Evolutionary conservation across 2,329 filamentous ascomycete species (phyloP).

Genomic region (Cyclaneusma minus): DNA sequence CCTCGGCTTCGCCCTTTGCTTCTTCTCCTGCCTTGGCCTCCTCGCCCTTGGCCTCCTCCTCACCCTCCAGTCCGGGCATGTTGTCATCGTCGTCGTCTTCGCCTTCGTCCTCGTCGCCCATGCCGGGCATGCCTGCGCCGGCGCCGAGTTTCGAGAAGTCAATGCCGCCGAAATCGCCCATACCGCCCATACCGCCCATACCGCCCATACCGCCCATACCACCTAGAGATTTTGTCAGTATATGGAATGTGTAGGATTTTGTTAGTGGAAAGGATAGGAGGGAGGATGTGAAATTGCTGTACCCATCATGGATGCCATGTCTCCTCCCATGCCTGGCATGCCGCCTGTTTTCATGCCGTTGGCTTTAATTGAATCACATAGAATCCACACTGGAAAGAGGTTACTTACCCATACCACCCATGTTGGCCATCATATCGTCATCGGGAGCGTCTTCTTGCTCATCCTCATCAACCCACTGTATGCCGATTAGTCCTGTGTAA

Average conservation of each 20-base stretch:
- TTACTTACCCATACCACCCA: constrained; percentile 51
- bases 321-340: constrained; percentile 26
- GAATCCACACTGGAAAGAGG: constrained; percentile 1
- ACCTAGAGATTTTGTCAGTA: too few species aligned
- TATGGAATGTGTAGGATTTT: too few species aligned
- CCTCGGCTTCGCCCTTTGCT: constrained; percentile 17
- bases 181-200: constrained; percentile 14
- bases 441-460: constrained; percentile 60
- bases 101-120: constrained; percentile 19
- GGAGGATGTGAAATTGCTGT: too few species aligned
- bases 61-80: constrained; percentile 69
- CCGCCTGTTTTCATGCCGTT: constrained; percentile 5
- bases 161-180: constrained; percentile 69
- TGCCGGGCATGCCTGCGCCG: constrained; percentile 25
- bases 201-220: constrained; percentile 19
- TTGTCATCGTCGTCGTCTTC: constrained; percentile 47
- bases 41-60: constrained; percentile 31
- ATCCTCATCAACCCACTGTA: constrained; percentile 32
- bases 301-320: constrained; percentile 21
- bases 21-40: too few species aligned
- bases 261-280: too few species aligned
- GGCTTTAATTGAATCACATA: constrained; percentile 1
- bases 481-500: constrained; percentile 1
- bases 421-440: constrained; percentile 44
- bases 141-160: constrained; percentile 86